A percentile compares a stretch with the other conserved stretches of the same genome.
These are phyloP conservation scores for Ascocoryne sarcoides DNA, from an alignment of 2,329 filamentous ascomycete genomes.

Conservation along the genomic window DNA sequence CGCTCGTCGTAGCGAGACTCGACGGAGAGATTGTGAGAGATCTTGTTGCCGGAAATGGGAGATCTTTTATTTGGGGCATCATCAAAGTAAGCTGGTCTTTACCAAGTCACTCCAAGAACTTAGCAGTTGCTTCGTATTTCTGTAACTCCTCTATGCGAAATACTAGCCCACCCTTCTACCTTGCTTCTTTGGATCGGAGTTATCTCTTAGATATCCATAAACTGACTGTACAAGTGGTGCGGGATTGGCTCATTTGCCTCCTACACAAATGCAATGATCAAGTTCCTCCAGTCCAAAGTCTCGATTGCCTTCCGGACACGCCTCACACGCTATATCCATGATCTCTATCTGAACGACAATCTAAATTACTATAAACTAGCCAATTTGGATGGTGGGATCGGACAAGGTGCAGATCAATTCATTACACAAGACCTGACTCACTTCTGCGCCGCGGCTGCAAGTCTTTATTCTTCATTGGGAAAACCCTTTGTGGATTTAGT, in stretches of 20 bases:
- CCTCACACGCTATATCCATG: conserved; percentile 92
- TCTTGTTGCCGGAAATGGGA: conserved; percentile 89
- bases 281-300: conserved; percentile 94
- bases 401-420: conserved; percentile 88
- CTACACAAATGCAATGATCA: conserved; percentile 99
- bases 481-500: conserved; percentile 96
- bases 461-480: conserved; percentile 91
- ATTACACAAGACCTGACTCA: conserved; percentile 95
- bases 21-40: conserved; percentile 96
- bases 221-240: conserved; percentile 55
- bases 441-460: conserved; percentile 87
- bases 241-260: conserved; percentile 88
- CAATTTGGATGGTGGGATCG: conserved; percentile 87
- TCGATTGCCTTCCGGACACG: conserved; percentile 96
- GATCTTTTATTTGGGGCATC: conserved; percentile 78
- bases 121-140: background rate
- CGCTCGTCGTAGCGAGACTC: conserved; percentile 80
- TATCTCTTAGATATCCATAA: background rate
- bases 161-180: too few relatives aligned
- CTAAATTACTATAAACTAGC: conserved; percentile 94
- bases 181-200: background rate
- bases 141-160: too few relatives aligned
- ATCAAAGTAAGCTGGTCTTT: conserved; percentile 48
- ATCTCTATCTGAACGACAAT: conserved; percentile 89
- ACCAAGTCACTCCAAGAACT: background rate